Conservation (phyloP, 1,284 basidiomycete genomes). For the Boletus smithii region DNA sequence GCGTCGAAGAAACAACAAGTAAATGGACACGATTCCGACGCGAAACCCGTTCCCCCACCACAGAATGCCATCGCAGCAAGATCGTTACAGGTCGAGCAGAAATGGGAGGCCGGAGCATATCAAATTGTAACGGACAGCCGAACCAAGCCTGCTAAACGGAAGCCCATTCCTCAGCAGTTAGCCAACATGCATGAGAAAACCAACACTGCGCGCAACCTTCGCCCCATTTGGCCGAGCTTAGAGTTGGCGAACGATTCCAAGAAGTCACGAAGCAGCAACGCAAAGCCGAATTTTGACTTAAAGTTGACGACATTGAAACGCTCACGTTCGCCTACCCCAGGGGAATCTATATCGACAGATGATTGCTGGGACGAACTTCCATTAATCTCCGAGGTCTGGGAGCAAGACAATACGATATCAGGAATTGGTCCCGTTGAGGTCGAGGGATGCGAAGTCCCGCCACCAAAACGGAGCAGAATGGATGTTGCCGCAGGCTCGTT, state of each 20-base stretch:
- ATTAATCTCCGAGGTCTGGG: slow-evolving; percentile 38
- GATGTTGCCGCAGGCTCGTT: background rate
- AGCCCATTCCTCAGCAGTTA: slow-evolving; percentile 39
- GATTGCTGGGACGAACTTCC: slow-evolving; percentile 50
- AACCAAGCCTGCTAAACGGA: slow-evolving; percentile 23
- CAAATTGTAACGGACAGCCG: slow-evolving; percentile 1
- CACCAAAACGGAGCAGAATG: slow-evolving; percentile 21
- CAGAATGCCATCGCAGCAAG: slow-evolving; percentile 6
- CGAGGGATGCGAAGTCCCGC: slow-evolving; percentile 6
- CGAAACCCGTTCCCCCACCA: slow-evolving; percentile 6
- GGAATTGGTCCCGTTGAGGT: slow-evolving; percentile 29
- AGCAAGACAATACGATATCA: slow-evolving; percentile 16
- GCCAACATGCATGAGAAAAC: slow-evolving; percentile 46
- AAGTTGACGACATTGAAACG: slow-evolving; percentile 48
- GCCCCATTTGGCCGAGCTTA: slow-evolving; percentile 41
- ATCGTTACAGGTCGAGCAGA: slow-evolving; percentile 1
- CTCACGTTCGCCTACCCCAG: slow-evolving; percentile 21
- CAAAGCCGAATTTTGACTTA: slow-evolving; percentile 49
- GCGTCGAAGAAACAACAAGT: slow-evolving; percentile 37
- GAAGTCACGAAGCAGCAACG: slow-evolving; percentile 29
- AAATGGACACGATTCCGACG: slow-evolving; percentile 16
- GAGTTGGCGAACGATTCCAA: slow-evolving; percentile 36
- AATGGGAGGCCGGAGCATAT: background rate
- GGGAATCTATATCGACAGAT: slow-evolving; percentile 17
- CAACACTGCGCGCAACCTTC: slow-evolving; percentile 41